Evolutionary conservation across 2,329 filamentous ascomycete genomes (phyloP).

Genomic region (Pseudogymnoascus sp.): DNA sequence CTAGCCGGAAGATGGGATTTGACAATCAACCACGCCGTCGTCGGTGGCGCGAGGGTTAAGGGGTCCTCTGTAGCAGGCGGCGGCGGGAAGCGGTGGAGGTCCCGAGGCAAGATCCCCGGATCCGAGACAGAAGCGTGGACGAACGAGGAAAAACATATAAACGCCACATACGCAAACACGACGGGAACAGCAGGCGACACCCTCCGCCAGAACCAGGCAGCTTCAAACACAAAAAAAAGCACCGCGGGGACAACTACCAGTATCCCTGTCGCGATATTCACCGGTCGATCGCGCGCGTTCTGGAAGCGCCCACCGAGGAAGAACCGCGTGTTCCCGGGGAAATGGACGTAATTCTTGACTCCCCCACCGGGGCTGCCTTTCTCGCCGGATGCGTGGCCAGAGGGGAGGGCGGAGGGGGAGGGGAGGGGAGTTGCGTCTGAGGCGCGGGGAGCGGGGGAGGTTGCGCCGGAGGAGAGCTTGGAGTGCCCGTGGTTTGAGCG

Average conservation of each 20-base stretch:
- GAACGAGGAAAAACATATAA: slow-evolving; percentile 86
- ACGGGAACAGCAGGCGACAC: slow-evolving; percentile 83
- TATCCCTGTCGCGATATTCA: slow-evolving; percentile 80
- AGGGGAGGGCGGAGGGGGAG: not conserved
- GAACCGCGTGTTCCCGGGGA: slow-evolving; percentile 87
- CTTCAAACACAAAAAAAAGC: slow-evolving; percentile 79
- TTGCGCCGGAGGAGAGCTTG: slow-evolving; percentile 73
- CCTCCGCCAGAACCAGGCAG: slow-evolving; percentile 75
- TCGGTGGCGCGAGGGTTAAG: slow-evolving; percentile 70
- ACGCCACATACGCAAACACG: slow-evolving; percentile 84
- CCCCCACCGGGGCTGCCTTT: slow-evolving; percentile 38
- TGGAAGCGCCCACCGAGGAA: slow-evolving; percentile 78
- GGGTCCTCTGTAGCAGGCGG: slow-evolving; percentile 70
- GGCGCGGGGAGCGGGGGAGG: slow-evolving; percentile 58
- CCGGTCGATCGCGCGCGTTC: slow-evolving; percentile 77
- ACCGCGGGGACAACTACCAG: slow-evolving; percentile 70
- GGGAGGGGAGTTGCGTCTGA: slow-evolving; percentile 28
- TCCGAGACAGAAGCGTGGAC: slow-evolving; percentile 86
- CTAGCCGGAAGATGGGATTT: slow-evolving; percentile 65
- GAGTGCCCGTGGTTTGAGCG: slow-evolving; percentile 62
- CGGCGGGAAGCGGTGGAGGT: slow-evolving; percentile 82
- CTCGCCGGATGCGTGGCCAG: slow-evolving; percentile 19
- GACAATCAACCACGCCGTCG: slow-evolving; percentile 90
- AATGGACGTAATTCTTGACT: slow-evolving; percentile 76
- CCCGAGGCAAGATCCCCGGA: slow-evolving; percentile 86